phyloP scores from a whole-genome alignment of 2,329 filamentous ascomycete genomes.

The Beauveria sp. region DNA sequence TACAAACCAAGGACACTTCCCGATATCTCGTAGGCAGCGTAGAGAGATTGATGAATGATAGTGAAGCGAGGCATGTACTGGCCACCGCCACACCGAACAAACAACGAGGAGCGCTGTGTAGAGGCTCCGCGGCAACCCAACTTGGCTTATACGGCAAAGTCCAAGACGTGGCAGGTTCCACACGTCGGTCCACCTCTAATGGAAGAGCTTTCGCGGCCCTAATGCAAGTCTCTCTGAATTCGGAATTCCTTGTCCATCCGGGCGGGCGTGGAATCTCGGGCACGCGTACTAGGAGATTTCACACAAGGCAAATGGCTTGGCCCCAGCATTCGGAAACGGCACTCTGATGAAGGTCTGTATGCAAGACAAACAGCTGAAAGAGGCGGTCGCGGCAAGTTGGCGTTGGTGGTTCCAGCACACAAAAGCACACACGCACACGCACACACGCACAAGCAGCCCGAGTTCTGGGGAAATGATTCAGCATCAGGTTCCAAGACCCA shows the following conservation, averaged over 20 bases:
- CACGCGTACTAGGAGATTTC: not conserved
- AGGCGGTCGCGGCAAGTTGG: not conserved
- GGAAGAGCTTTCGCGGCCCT: not conserved
- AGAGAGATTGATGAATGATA: not conserved
- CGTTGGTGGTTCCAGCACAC: not conserved
- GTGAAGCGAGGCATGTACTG: not conserved
- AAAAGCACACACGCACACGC: not conserved
- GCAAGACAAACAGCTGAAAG: not conserved
- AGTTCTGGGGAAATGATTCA: slow-evolving; percentile 10
- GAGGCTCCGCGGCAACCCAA: not conserved
- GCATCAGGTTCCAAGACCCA: slow-evolving; percentile 4
- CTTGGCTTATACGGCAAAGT: slow-evolving; percentile 1
- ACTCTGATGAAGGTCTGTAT: not conserved
- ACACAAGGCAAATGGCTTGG: not conserved
- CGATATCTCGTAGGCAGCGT: not conserved
- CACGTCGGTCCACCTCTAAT: not conserved
- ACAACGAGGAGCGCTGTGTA: not conserved
- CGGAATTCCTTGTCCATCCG: not conserved
- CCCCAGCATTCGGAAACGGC: too few relatives aligned
- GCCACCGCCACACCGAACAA: not conserved
- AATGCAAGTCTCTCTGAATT: slow-evolving; percentile 2
- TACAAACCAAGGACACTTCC: not conserved
- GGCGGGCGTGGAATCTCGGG: not conserved
- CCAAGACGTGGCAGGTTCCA: slow-evolving; percentile 6
- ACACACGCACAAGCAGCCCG: not conserved